phyloP scores from a whole-genome alignment of 1,139 yeast species.

The Candida sojae region DNA sequence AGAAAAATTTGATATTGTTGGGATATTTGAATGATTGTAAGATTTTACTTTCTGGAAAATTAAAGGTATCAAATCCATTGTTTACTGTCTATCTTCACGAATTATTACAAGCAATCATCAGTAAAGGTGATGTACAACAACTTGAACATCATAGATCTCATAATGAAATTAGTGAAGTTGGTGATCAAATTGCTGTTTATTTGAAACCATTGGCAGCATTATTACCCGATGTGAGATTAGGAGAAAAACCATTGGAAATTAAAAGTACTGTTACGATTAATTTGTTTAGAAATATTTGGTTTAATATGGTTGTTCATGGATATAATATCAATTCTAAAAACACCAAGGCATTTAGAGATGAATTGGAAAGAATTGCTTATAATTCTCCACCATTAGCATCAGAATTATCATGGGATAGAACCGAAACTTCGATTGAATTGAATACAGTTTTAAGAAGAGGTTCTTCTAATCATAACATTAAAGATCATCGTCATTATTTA shows the following conservation, averaged over 20 bases:
- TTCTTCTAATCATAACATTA: constrained; percentile 78
- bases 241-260: constrained; percentile 37
- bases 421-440: constrained; percentile 89
- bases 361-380: constrained; percentile 74
- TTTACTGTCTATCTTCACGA: constrained; percentile 65
- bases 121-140: constrained; percentile 81
- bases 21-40: constrained; percentile 49
- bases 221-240: constrained; percentile 58
- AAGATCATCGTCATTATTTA: constrained; percentile 66
- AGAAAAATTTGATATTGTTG: constrained; percentile 33
- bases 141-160: constrained; percentile 83
- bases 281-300: constrained; percentile 89
- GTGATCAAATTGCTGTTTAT: constrained; percentile 67
- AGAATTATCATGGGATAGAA: constrained; percentile 79
- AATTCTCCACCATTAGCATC: constrained; percentile 93
- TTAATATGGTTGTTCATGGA: constrained; percentile 91
- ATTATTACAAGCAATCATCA: constrained; percentile 63
- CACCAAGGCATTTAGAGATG: constrained; percentile 45
- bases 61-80: constrained; percentile 45
- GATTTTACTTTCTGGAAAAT: constrained; percentile 50
- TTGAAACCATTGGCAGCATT: constrained; percentile 76
- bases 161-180: constrained; percentile 68
- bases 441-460: constrained; percentile 91
- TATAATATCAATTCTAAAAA: constrained; percentile 63
- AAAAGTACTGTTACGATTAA: constrained; percentile 49